Evolutionary conservation across 164 flowering plant genomes (phyloP), one percentile per base, ranked within the genome.

Genomic region (Chimonanthus salicifolius): DNA sequence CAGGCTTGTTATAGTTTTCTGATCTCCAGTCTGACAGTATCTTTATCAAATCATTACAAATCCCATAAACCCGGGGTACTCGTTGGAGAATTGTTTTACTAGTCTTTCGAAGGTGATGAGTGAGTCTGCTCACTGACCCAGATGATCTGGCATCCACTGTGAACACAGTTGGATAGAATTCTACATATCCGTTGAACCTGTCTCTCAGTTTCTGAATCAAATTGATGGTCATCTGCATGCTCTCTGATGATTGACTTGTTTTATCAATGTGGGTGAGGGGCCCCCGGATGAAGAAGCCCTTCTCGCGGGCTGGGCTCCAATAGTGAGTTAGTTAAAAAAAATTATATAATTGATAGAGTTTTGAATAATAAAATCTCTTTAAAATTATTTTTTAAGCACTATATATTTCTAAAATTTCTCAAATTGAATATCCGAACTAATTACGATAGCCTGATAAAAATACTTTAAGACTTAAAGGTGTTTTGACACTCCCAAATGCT

Each of bases 71-170:
- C 49, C 81, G 79, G 4, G 97, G 99, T 10, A n/a, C n/a, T n/a
- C n/a, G n/a, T n/a, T n/a, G n/a, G n/a, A n/a, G n/a, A n/a, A n/a
- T n/a, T n/a, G n/a, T n/a, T n/a, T n/a, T n/a, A n/a, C n/a, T n/a
- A n/a, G n/a, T n/a, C n/a, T n/a, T n/a, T n/a, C n/a, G n/a, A 86
- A 93, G 64, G 75, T 93, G 99, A 62, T 88, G 88, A 1, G 88
- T 74, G 65, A 95, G 88, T 81, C 84, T 92, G 72, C 86, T 87
- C 16, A 95, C 97, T 20, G 96, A 89, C 15, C 89, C 83, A 45
- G 92, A 81, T 69, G 98, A 92, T 81, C 99, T 89, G 64, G 94
- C 98, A 80, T 95, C 99, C n/a, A 93, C 84, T 7, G 97, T 93
- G 81, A 93, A 93, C 2, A 90, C 89, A 45, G 91, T 89, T 21